Percentiles rank a stretch among this genome's conserved stretches.
Evolutionary conservation across 2,329 filamentous ascomycete species (phyloP).

Genomic region (Didymosphaeria variabile): DNA sequence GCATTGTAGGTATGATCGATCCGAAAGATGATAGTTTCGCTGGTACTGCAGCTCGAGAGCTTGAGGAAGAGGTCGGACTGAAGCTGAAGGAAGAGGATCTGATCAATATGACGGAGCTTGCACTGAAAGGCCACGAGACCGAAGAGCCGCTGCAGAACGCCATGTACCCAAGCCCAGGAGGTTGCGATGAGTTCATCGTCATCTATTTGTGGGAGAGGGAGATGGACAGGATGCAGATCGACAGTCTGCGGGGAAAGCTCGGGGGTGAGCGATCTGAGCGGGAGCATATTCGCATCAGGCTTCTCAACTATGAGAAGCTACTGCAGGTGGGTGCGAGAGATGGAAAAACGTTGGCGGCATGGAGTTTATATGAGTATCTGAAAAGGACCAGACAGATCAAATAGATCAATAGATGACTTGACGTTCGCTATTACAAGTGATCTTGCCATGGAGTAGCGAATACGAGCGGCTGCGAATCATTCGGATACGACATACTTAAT

Average conservation of each 20-base stretch:
- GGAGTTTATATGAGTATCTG: conserved; percentile 66
- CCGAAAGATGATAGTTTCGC: neutral
- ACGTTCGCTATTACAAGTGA: neutral
- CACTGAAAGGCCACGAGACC: conserved; percentile 40
- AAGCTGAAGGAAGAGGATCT: conserved; percentile 58
- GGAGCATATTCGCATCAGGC: conserved; percentile 65
- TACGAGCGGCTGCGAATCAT: neutral
- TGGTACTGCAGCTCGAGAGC: conserved; percentile 39
- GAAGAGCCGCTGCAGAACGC: conserved; percentile 14
- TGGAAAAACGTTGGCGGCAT: conserved; percentile 64
- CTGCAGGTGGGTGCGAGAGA: conserved; percentile 63
- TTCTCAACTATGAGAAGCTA: conserved; percentile 55
- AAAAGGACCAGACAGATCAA: conserved; percentile 57
- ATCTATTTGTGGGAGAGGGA: conserved; percentile 62
- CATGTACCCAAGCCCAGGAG: conserved; percentile 62
- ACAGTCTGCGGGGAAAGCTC: conserved; percentile 51
- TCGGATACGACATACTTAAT: neutral
- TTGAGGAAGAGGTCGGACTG: conserved; percentile 64
- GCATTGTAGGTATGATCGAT: conserved; percentile 63
- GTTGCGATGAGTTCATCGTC: conserved; percentile 64
- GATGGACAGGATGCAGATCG: conserved; percentile 60
- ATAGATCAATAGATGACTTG: neutral
- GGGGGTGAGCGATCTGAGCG: conserved; percentile 51
- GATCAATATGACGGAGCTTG: conserved; percentile 62
- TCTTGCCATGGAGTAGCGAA: neutral